Base-by-base conservation (phyloP, 2,329 filamentous ascomycete genomes). In the Pestalotiopsis sp. region DNA sequence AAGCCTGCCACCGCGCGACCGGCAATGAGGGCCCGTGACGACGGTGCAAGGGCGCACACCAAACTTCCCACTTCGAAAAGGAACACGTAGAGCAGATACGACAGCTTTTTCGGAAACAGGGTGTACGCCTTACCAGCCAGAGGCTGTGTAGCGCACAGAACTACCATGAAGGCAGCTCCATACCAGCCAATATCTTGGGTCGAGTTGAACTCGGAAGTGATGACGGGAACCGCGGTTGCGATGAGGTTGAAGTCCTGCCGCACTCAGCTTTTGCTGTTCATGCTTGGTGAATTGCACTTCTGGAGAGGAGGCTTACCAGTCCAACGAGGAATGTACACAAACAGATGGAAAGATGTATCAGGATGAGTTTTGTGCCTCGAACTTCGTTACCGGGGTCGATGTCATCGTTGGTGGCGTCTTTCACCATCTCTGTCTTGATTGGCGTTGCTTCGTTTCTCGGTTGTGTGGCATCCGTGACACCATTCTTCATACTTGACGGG, bases 111-210 rank as follows among this genome's bases (percentile, higher is more conserved):
- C 52, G 74, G 71, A 71, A 77, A 79, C 71, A 75, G 78, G 13
- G 71, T 80, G 74, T 76, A 82, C 58, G 81, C 39, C 23, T 76
- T 78, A 7, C 80, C 81, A 66, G 70, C 72, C 20, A 74, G 57
- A 69, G 81, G 63, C 75, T 80, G 79, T 23, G 78, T 73, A 0
- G 78, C 76, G 67, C 74, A 72, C 66, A 73, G 73, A 62, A 78
- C 78, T 68, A 81, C 73, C 68, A 81, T 72, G 69, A 82, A 81
- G 4, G 79, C 78, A 61, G 77, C 78, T 4, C 81, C 81, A 64
- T 85, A 85, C 83, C 83, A 85, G 61, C 82, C 83, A 25, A 85
- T 79, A 65, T 85, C 83, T 6, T 77, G 73, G 1, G 83, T 74
- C 27, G 81, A 77, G 31, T 80, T 74, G 69, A 81, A 77, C 20